Base-by-base conservation (phyloP, 2,329 filamentous ascomycete genomes). In the Tympanopsis confertula region DNA sequence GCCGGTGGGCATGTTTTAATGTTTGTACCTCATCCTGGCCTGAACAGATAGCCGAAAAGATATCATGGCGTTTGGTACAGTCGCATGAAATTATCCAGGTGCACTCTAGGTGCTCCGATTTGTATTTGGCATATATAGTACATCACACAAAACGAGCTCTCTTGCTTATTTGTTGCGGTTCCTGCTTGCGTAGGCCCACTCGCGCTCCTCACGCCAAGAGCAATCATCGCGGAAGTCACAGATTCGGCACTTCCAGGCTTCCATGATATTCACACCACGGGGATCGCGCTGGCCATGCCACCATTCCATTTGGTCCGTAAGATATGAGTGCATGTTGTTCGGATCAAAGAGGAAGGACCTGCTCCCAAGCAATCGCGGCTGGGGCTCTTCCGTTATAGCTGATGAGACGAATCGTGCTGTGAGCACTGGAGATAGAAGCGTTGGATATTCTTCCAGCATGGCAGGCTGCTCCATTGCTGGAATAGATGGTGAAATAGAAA, bases 221-320 rank as follows among this genome's bases (percentile, higher is more conserved):
- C 30, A 33, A 7, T 33, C 30, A 13, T 33, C 30, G 10, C 30
- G 30, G 15, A 33, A 33, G 10, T 33, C 30, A 18, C 30, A 33
- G 17, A 33, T 33, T 7, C 30, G 30, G 15, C 30, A 33, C 30
- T 33, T 33, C 30, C 30, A 33, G 7, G 30, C 30, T 17, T 33
- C 30, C 30, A 33, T 33, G 30, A 33, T 15, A 10, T 33, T 15
- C 10, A 33, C 30, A 18, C 30, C 30, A 15, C 30, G 30, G 10
- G 30, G 30, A 18, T 33, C 30, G 7, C 30, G 7, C 12, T 33
- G 12, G 7, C 30, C 30, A 7, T 18, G 7, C 30, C 30, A 33
- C 30, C 30, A 33, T 7, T 17, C 15, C 30, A 33, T 33, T 15
- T 33, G 30, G 15, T 33, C 30, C 12, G 30, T 12, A 7, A 33